Conservation (phyloP, 306 rosid genomes). For the Prunus davidiana region DNA sequence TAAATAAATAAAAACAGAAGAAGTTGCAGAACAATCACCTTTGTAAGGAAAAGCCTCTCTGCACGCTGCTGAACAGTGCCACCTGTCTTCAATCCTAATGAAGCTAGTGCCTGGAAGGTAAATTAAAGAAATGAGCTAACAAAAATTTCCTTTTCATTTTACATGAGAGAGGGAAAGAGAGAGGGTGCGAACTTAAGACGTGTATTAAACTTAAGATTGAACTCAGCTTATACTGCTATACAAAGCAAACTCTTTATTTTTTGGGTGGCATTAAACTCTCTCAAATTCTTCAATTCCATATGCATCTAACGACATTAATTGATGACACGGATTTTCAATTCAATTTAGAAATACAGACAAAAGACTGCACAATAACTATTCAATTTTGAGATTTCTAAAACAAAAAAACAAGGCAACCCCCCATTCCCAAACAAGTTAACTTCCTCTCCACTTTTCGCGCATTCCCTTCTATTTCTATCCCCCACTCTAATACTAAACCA, state of each 20-base stretch:
- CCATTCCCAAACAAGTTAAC: not conserved
- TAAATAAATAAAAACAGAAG: not conserved
- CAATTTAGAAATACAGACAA: not conserved
- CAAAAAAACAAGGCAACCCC: too few species aligned
- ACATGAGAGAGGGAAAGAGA: not conserved
- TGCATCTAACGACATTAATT: not conserved
- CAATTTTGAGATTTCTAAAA: not conserved
- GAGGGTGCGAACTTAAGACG: not conserved
- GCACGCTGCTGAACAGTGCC: slow-evolving; percentile 97
- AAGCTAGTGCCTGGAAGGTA: slow-evolving; percentile 64
- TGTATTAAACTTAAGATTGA: slow-evolving; percentile 3
- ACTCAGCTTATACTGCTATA: not conserved
- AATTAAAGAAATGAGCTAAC: slow-evolving; percentile 10
- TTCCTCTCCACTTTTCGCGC: not conserved
- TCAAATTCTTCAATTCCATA: not conserved
- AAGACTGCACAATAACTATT: not conserved
- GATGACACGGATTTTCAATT: not conserved
- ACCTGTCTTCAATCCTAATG: slow-evolving; percentile 79
- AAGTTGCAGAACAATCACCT: slow-evolving; percentile 39
- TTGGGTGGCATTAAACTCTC: not conserved
- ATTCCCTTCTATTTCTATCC: not conserved
- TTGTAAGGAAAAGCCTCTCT: slow-evolving; percentile 91
- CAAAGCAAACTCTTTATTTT: not conserved
- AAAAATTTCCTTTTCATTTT: not conserved
- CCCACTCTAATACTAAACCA: not conserved